phyloP scores from a whole-genome alignment of 2,329 filamentous ascomycete species.

The Byssothecium circinans region DNA sequence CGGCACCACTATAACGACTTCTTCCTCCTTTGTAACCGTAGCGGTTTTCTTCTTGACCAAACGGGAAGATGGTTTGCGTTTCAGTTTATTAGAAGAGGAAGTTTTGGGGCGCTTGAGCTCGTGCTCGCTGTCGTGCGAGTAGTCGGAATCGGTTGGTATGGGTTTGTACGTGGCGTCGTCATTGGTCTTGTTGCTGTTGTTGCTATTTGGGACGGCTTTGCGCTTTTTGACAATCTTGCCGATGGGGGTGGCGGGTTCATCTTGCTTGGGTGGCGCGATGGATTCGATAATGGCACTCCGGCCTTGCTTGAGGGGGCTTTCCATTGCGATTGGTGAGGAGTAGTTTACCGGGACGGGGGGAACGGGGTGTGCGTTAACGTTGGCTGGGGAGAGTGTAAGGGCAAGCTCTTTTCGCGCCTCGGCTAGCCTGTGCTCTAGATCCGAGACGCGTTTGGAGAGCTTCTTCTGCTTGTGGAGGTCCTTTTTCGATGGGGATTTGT shows the following conservation, averaged over 20 bases:
- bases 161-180: constrained; percentile 36
- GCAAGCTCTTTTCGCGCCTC: constrained; percentile 58
- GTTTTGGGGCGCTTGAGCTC: constrained; percentile 20
- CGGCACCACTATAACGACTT: constrained; percentile 29
- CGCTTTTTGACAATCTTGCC: constrained; percentile 44
- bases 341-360: constrained; percentile 39
- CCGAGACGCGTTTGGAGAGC: constrained; percentile 61
- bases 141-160: constrained; percentile 27
- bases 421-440: constrained; percentile 61
- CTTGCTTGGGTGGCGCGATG: not conserved
- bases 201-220: constrained; percentile 26
- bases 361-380: constrained; percentile 44
- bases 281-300: constrained; percentile 2
- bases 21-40: constrained; percentile 16
- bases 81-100: constrained; percentile 15
- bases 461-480: constrained; percentile 61
- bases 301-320: not conserved
- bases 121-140: constrained; percentile 21
- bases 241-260: not conserved
- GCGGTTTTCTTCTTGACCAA: constrained; percentile 19
- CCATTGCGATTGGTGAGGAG: constrained; percentile 10
- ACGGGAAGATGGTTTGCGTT: constrained; percentile 14
- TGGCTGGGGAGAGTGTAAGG: constrained; percentile 43
- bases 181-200: too few relatives aligned
- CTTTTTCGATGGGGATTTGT: constrained; percentile 56